These are phyloP conservation scores for Camelina hispida DNA, from an alignment of 345 rosid genomes.

Conservation along the genomic window DNA sequence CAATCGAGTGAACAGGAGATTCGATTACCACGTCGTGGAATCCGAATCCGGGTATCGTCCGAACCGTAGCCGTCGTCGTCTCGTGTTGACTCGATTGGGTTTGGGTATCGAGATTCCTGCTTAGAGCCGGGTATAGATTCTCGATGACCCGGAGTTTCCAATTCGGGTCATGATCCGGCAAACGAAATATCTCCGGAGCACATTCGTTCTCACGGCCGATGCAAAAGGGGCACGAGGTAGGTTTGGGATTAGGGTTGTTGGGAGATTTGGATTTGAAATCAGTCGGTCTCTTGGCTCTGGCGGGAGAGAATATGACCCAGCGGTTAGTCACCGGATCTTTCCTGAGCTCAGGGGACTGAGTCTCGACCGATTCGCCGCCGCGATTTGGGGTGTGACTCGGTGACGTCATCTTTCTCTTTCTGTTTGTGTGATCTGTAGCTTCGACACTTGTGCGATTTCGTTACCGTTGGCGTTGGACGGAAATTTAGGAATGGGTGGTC, in stretches of 20 bases:
- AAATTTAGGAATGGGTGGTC: background rate
- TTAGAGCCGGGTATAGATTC: constrained; percentile 84
- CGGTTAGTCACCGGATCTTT: constrained; percentile 64
- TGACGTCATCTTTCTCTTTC: constrained; percentile 42
- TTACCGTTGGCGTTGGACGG: background rate
- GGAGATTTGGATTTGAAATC: constrained; percentile 83
- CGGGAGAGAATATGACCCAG: constrained; percentile 83
- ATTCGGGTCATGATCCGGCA: constrained; percentile 50
- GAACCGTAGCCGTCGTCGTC: constrained; percentile 11
- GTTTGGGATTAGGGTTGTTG: constrained; percentile 39
- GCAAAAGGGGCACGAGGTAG: constrained; percentile 74
- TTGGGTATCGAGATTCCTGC: constrained; percentile 61
- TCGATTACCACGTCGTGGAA: constrained; percentile 93
- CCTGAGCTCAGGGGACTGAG: constrained; percentile 65
- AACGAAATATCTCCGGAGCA: constrained; percentile 87
- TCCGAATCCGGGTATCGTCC: constrained; percentile 61
- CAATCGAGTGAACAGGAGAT: constrained; percentile 71
- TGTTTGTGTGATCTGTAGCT: background rate
- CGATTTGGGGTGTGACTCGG: constrained; percentile 36
- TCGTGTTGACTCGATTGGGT: too few relatives aligned
- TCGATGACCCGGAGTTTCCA: constrained; percentile 87
- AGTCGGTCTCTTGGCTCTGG: constrained; percentile 73
- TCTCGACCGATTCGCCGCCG: constrained; percentile 32
- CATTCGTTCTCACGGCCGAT: constrained; percentile 80
- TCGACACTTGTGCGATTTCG: constrained; percentile 13